Conservation (phyloP, 2,329 filamentous ascomycete species). For the Septoria petroselini region DNA sequence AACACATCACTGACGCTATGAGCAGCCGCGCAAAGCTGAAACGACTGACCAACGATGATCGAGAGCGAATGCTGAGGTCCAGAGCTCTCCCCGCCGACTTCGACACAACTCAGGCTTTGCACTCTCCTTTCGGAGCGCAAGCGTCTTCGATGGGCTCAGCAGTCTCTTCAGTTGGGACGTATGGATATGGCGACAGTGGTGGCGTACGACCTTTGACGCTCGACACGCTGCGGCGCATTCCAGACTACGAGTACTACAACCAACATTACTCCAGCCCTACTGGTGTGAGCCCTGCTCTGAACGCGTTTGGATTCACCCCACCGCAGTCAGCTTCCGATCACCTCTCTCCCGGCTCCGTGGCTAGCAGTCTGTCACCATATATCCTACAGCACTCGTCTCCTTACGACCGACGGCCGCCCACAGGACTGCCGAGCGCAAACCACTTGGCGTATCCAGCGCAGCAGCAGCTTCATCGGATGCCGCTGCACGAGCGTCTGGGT, state of each 20-base stretch:
- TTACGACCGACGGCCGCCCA: conserved; percentile 28
- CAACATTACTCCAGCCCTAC: conserved; percentile 60
- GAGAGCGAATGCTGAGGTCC: conserved; percentile 60
- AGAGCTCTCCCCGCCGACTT: conserved; percentile 59
- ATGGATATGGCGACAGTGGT: conserved; percentile 51
- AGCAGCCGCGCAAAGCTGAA: conserved; percentile 60
- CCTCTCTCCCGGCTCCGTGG: conserved; percentile 45
- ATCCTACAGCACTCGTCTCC: conserved; percentile 37
- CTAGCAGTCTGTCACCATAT: conserved; percentile 40
- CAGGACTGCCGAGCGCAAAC: conserved; percentile 20
- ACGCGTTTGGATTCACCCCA: conserved; percentile 62
- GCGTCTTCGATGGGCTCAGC: conserved; percentile 47
- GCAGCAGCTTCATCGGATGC: conserved; percentile 43
- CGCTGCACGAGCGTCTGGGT: conserved; percentile 44
- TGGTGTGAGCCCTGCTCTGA: conserved; percentile 65
- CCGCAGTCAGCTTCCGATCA: conserved; percentile 50
- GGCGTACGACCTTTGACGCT: conserved; percentile 67
- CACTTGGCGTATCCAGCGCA: conserved; percentile 21
- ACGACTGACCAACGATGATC: conserved; percentile 59
- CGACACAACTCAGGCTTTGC: conserved; percentile 58
- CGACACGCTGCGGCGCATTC: conserved; percentile 62
- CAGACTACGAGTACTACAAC: conserved; percentile 63
- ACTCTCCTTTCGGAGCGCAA: conserved; percentile 51
- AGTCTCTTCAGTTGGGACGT: conserved; percentile 47
- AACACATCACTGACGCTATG: conserved; percentile 17